Conservation (phyloP, 345 rosid genomes). For the Pseudoturritis turrita region DNA sequence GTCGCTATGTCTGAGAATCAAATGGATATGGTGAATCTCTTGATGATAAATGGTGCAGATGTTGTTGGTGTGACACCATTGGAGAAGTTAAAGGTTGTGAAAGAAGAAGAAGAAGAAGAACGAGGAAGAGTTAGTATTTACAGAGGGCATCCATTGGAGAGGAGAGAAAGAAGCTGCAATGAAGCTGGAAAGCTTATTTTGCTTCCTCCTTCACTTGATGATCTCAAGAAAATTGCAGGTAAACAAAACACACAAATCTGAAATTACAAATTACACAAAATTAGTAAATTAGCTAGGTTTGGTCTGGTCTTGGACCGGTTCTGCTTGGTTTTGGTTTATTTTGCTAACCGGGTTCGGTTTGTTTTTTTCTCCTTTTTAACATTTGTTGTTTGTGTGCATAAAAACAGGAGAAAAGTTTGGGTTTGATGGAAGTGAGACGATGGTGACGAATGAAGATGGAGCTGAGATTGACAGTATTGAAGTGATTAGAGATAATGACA, state of each 20-base stretch:
- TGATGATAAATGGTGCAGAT: conserved; percentile 69
- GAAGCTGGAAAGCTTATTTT: conserved; percentile 63
- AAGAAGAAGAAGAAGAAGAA: conserved; percentile 26
- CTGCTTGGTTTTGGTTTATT: too few relatives aligned
- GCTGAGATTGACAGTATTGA: conserved; percentile 77
- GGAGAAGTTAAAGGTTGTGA: conserved; percentile 25
- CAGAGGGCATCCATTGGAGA: conserved; percentile 64
- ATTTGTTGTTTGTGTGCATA: neutral
- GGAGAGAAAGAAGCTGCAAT: conserved; percentile 35
- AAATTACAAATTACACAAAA: neutral
- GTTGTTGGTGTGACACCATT: conserved; percentile 28
- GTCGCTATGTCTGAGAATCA: conserved; percentile 54
- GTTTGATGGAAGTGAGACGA: conserved; percentile 46
- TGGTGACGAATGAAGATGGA: conserved; percentile 66
- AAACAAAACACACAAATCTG: neutral
- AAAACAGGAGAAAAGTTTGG: conserved; percentile 67
- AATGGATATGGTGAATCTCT: conserved; percentile 56
- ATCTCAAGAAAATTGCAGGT: conserved; percentile 83
- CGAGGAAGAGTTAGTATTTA: conserved; percentile 60
- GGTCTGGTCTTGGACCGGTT: too few relatives aligned
- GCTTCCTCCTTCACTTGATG: conserved; percentile 63
- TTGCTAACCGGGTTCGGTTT: neutral
- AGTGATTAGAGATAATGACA: conserved; percentile 85
- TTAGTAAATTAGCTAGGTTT: too few relatives aligned
- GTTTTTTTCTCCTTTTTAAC: neutral